Evolutionary conservation across 2,329 filamentous ascomycete species (phyloP), one percentile per base, ranked within the genome.

Genomic region (Paraphaeosphaeria sporulosa): DNA sequence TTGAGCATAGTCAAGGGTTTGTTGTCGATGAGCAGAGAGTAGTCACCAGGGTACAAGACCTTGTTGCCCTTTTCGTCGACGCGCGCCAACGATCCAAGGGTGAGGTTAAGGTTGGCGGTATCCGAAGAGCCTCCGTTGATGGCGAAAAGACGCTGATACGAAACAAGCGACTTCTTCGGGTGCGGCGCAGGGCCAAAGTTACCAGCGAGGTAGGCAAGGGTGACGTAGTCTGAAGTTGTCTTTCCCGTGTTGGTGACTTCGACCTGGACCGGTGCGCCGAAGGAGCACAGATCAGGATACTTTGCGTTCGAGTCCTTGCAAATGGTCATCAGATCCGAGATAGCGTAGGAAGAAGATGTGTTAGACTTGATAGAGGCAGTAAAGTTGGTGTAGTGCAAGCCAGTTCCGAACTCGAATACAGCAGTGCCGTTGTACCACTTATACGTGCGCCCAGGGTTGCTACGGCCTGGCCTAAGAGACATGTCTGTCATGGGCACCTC

Each of bases 311-410:
- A n/a, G 25, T 71, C 71, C 3, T 71, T 72, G 58, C 77, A 80
- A 43, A 76, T 66, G 7, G 68, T 63, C 4, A 79, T 56, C 3
- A 84, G 70, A 7, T 72, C 64, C 1, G 79, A 62, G 62, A 83
- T 83, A 53, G 64, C 50, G 61, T 66, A 69, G 48, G 60, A 30
- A 42, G 47, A 36, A 9, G 21, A 46, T 49, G 59, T 56, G 2
- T 44, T 46, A 7, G 55, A 58, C 27, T 57, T 57, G 25, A 73
- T 65, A 10, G 63, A 68, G 23, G 70, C 71, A 1, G 61, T 63
- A 70, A 88, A 88, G 40, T 74, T 84, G 4, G 86, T 88, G 73
- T 88, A 88, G 67, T 88, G 85, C 60, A 87, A 65, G 0, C 86
- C 86, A 59, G 80, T 79, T 0, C 86, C 86, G 58, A 87, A 89